Conservation (phyloP, 176 grass and related monocot genomes). For the Aegilops umbellulata region DNA sequence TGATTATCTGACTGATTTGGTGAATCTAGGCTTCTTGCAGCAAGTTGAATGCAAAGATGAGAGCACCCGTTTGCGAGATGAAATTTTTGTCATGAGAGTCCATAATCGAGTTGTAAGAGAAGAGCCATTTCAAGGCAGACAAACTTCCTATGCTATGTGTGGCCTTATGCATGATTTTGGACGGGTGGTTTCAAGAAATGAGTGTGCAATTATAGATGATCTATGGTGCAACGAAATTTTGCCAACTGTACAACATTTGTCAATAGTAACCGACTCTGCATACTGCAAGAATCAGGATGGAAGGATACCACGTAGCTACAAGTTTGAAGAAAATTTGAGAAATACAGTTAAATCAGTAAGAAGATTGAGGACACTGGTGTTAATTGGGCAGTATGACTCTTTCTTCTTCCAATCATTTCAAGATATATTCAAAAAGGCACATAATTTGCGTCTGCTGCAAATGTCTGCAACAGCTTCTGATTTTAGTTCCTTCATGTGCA, state of each 20-base stretch:
- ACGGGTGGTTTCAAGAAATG: slow-evolving; percentile 8
- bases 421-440: slow-evolving; percentile 14
- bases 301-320: not conserved
- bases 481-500: not conserved
- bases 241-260: slow-evolving; percentile 31
- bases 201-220: slow-evolving; percentile 14
- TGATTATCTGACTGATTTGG: slow-evolving; percentile 18
- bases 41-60: not conserved
- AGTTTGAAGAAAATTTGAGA: slow-evolving; percentile 12
- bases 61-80: not conserved
- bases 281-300: not conserved
- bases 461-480: slow-evolving; percentile 20
- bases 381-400: slow-evolving; percentile 29
- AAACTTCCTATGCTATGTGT: slow-evolving; percentile 20
- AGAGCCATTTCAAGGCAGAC: not conserved
- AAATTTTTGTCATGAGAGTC: not conserved
- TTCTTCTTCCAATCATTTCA: not conserved
- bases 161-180: slow-evolving; percentile 56
- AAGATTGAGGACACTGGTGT: slow-evolving; percentile 41
- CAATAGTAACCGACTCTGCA: slow-evolving; percentile 30
- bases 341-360: slow-evolving; percentile 2
- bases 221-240: not conserved
- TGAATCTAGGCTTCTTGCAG: slow-evolving; percentile 29
- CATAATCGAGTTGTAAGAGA: not conserved
- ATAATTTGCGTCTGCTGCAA: slow-evolving; percentile 18